Base-by-base conservation (phyloP, 345 rosid genomes). In the Excoecaria cochinchinensis region DNA sequence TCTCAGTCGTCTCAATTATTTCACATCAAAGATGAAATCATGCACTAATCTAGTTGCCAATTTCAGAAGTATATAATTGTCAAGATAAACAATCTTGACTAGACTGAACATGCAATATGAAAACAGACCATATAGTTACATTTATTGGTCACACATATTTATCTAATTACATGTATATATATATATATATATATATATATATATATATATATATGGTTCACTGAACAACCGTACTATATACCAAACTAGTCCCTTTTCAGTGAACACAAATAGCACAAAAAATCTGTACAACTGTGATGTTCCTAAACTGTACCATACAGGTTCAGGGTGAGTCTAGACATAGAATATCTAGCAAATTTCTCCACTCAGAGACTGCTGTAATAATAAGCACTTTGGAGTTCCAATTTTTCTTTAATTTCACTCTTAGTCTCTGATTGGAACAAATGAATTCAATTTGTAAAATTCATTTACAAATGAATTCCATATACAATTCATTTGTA, bases 31-130 rank as follows among this genome's bases (percentile, higher is more conserved):
- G 80, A 69, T 77, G 68, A 76, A 68, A 81, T 78, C 76, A 80
- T 59, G 78, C 83, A 81, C 79, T 59, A 77, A 75, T 84, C 86
- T 74, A 69, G 67, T 88, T 90, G 51, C 90, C 84, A 80, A 81
- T 71, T 75, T 70, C 67, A 80, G 91, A 76, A 85, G 70, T 73
- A 79, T 76, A 82, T 80, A 72, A 81, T 82, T 70, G 72, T 72
- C 75, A 81, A 73, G 90, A 78, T 82, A 81, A 78, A 60, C 82
- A 74, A 65, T 56, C 82, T 85, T 87, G 90, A 82, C 87, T 87
- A 76, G 81, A 81, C 89, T 73, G 84, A 86, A 87, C 79, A 80
- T 77, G 88, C 84, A 87, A 84, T 79, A 67, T 83, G 88, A 87
- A 68, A 85, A 67, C 66, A 80, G 77, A 87, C 79, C 69, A 51